Percentiles rank a stretch among this genome's conserved stretches.
Conservation (phyloP, 2,329 filamentous ascomycete genomes). For the Sporothrix variecibatus region DNA sequence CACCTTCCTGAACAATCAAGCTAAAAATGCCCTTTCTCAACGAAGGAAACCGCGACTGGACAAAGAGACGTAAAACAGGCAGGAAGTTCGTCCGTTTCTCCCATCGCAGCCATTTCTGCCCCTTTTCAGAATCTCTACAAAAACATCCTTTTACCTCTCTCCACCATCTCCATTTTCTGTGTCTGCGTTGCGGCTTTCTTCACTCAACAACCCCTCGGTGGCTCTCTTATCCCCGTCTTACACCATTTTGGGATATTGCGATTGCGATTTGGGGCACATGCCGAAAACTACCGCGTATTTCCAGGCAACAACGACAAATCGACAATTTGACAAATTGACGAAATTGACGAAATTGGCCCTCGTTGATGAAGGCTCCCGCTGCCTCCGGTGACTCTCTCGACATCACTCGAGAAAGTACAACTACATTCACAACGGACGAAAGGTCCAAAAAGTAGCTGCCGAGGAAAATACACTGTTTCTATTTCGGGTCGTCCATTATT, state of each 20-base stretch:
- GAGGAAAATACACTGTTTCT: neutral
- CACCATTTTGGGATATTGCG: constrained; percentile 19
- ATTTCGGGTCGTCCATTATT: neutral
- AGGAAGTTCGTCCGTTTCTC: neutral
- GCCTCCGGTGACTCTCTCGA: neutral
- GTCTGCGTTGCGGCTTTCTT: neutral
- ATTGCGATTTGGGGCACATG: constrained; percentile 22
- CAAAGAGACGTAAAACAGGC: neutral
- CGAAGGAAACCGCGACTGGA: constrained; percentile 7
- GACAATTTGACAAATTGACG: neutral
- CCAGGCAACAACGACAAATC: constrained; percentile 26
- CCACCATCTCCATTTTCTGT: neutral
- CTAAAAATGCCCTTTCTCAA: neutral
- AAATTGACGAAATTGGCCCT: neutral
- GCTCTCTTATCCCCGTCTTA: constrained; percentile 17
- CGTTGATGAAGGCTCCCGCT: neutral
- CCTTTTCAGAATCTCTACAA: neutral
- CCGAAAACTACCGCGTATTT: constrained; percentile 29
- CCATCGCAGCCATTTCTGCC: neutral
- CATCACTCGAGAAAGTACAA: neutral
- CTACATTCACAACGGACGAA: neutral
- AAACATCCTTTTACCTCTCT: neutral
- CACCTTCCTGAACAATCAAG: constrained; percentile 17
- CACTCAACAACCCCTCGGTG: neutral
- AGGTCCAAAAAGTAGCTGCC: neutral